A percentile compares a stretch with the other conserved stretches of the same genome.
phyloP scores from a whole-genome alignment of 352 stramenopile genomes.

The Globisporangium cystogenes region DNA sequence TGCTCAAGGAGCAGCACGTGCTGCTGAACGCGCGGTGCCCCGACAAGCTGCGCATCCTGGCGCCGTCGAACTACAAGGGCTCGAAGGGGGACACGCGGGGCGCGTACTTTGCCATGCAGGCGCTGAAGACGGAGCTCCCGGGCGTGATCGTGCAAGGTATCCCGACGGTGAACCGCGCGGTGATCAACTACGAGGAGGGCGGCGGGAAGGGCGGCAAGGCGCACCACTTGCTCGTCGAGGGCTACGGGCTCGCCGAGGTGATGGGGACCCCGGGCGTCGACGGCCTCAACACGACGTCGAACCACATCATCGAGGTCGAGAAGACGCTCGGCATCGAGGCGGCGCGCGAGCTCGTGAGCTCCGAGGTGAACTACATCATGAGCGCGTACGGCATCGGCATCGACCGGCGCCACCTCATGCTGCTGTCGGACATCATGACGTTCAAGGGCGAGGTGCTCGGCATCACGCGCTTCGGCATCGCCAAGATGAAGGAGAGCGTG shows the following conservation, averaged over 20 bases:
- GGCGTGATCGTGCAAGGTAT: slow-evolving; percentile 98
- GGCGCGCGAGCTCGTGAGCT: slow-evolving; percentile 94
- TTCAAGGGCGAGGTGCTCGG: slow-evolving; percentile 93
- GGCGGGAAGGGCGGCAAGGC: slow-evolving; percentile 56
- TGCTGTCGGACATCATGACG: slow-evolving; percentile 99
- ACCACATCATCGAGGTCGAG: slow-evolving; percentile 98
- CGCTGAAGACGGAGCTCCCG: slow-evolving; percentile 93
- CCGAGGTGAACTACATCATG: slow-evolving; percentile 99
- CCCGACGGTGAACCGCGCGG: slow-evolving; percentile 94
- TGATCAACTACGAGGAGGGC: slow-evolving; percentile 98
- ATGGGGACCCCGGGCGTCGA: slow-evolving; percentile 98
- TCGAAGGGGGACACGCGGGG: slow-evolving; percentile 68
- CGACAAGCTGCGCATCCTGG: slow-evolving; percentile 78
- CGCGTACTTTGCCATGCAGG: slow-evolving; percentile 94
- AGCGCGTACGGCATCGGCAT: slow-evolving; percentile 98
- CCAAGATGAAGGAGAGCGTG: slow-evolving; percentile 99
- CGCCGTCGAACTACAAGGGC: slow-evolving; percentile 84
- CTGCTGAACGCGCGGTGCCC: slow-evolving; percentile 77
- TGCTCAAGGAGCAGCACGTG: slow-evolving; percentile 85
- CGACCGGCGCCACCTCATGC: slow-evolving; percentile 97
- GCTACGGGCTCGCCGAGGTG: slow-evolving; percentile 96
- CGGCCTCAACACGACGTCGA: slow-evolving; percentile 94
- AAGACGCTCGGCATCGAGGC: slow-evolving; percentile 98
- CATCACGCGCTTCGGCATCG: slow-evolving; percentile 97
- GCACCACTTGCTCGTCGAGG: slow-evolving; percentile 98